Base-by-base conservation (phyloP, 768 basidiomycete species). In the Pholiota microspora region DNA sequence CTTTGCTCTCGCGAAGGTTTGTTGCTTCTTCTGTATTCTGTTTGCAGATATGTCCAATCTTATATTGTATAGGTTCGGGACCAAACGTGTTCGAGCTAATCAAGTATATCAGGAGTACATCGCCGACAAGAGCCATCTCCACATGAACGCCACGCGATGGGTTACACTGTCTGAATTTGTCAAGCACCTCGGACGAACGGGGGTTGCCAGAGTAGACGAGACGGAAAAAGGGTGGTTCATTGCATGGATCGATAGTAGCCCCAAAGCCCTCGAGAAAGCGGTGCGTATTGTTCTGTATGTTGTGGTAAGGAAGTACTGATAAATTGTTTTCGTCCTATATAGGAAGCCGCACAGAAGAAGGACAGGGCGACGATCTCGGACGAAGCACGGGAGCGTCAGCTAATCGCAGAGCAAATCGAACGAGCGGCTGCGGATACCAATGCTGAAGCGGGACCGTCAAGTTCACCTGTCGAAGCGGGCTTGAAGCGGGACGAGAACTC, bases 91-190 rank as follows among this genome's bases (percentile, higher is more conserved):
- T 29, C 82, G 86, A 59, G 93, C 93, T 24, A 99, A 99, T 67
- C 86, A 84, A 45, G 96, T 98, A 12, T 99, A 99, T 63, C 95
- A 99, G 71, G 97, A 98, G 69, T 96, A 92, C 71, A 99, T 99
- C 60, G 80, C 89, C 53, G 95, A 98, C 73, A 95, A 94, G 73
- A 67, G 75, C 42, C 97, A 98, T 70, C 76, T 97, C 27, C 97
- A 99, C 75, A 99, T 99, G 97, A 99, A 99, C 71, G 74, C 95
- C 5, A 98, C 97, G 12, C 86, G 92, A 46, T 99, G 96, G 94
- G 92, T 98, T 25, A 97, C 97, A 10, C 80, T 98, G 64, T 92
- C 92, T n/a, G 96, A 96, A 69, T 99, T 98, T 61, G 78, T 82
- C 61, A 94, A 96, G 70, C 84, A 94, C 62, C 78, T 99, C 27